Conservation (phyloP, 805 yeast genomes). For the Monosporozyma yasuniensis region DNA sequence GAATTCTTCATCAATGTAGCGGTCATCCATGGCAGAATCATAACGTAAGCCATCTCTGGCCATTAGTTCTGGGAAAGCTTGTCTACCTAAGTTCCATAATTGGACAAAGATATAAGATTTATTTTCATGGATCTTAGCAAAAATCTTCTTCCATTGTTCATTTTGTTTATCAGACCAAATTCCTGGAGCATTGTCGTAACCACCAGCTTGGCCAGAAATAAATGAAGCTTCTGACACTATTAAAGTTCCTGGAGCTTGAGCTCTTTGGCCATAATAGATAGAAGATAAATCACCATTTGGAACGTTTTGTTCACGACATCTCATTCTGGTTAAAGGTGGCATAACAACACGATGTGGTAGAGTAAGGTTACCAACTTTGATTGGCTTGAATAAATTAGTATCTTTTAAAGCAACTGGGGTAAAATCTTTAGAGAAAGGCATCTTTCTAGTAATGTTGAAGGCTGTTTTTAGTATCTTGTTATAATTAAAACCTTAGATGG, state of each 20-base stretch:
- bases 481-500: not conserved
- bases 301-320: slow-evolving; percentile 34
- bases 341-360: slow-evolving; percentile 33
- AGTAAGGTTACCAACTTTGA: slow-evolving; percentile 34
- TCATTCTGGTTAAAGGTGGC: slow-evolving; percentile 40
- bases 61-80: slow-evolving; percentile 31
- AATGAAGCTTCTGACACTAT: slow-evolving; percentile 51
- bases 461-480: not conserved
- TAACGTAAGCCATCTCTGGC: slow-evolving; percentile 32
- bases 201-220: slow-evolving; percentile 34
- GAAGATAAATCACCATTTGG: slow-evolving; percentile 37
- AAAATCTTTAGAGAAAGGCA: slow-evolving; percentile 16
- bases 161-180: slow-evolving; percentile 40
- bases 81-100: slow-evolving; percentile 43
- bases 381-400: slow-evolving; percentile 36
- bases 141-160: slow-evolving; percentile 40
- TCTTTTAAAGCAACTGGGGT: slow-evolving; percentile 24
- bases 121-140: slow-evolving; percentile 42
- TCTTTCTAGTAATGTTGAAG: not conserved
- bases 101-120: slow-evolving; percentile 40
- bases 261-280: slow-evolving; percentile 46
- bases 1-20: slow-evolving; percentile 28
- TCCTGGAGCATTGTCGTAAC: slow-evolving; percentile 39
- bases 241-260: slow-evolving; percentile 43
- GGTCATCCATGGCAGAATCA: slow-evolving; percentile 33